Conservation (phyloP, 2,329 filamentous ascomycete genomes). For the Capronia americana region DNA sequence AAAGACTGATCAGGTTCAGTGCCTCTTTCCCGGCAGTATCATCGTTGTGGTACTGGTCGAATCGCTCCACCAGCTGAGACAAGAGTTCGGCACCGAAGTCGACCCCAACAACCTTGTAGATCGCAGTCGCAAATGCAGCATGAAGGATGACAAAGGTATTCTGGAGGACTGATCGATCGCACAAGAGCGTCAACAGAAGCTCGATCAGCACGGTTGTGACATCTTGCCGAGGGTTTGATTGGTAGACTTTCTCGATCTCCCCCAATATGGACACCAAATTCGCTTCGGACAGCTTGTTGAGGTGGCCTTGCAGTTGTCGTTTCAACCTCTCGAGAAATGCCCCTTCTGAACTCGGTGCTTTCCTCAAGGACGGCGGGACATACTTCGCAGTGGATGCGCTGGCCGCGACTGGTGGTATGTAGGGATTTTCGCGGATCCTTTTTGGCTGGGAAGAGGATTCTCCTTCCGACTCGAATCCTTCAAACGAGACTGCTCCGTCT, state of each 20-base stretch:
- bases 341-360: constrained; percentile 65
- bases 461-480: constrained; percentile 49
- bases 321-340: constrained; percentile 73
- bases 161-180: constrained; percentile 76
- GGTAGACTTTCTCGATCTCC: constrained; percentile 83
- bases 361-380: constrained; percentile 82
- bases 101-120: constrained; percentile 85
- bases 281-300: constrained; percentile 92
- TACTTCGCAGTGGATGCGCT: constrained; percentile 70
- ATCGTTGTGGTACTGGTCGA: constrained; percentile 67
- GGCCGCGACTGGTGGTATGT: constrained; percentile 70
- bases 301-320: constrained; percentile 81
- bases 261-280: constrained; percentile 84
- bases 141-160: constrained; percentile 92
- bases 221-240: constrained; percentile 81
- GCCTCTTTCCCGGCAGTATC: constrained; percentile 63
- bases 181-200: constrained; percentile 77
- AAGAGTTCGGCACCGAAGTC: constrained; percentile 90
- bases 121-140: constrained; percentile 84
- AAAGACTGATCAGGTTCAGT: constrained; percentile 79
- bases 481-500: constrained; percentile 44
- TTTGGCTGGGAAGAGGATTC: constrained; percentile 47
- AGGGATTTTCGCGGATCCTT: constrained; percentile 79
- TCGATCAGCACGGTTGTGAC: constrained; percentile 82
- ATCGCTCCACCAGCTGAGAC: constrained; percentile 76